Conservation (phyloP, 2,329 filamentous ascomycete genomes). For the Scolecobasidium constrictum region DNA sequence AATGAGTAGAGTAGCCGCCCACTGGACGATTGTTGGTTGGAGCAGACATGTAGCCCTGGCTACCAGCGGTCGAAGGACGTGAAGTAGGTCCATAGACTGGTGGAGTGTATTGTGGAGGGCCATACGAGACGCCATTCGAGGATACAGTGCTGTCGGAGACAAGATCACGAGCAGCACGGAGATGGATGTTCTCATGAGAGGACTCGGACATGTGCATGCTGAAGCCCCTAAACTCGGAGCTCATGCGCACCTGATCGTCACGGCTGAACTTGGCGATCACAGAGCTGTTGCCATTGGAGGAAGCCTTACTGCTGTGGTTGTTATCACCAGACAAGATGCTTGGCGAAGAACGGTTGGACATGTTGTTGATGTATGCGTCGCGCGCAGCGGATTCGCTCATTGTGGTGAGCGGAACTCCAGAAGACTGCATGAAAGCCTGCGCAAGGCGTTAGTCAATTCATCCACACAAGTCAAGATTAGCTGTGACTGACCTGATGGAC, state of each 20-base stretch:
- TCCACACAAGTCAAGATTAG: too few relatives aligned
- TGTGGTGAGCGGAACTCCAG: too few relatives aligned
- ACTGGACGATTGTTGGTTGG: too few relatives aligned
- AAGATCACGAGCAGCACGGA: neutral
- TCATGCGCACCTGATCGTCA: neutral
- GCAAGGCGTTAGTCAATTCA: too few relatives aligned
- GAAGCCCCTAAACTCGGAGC: neutral
- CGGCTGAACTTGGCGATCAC: neutral
- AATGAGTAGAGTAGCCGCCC: too few relatives aligned
- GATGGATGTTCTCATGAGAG: neutral
- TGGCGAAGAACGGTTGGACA: neutral
- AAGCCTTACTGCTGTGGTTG: neutral
- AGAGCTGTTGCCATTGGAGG: neutral
- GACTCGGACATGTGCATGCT: neutral
- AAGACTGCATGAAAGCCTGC: too few relatives aligned
- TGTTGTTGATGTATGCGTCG: too few relatives aligned
- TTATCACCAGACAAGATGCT: neutral
- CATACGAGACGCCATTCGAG: too few relatives aligned
- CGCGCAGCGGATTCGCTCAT: too few relatives aligned
- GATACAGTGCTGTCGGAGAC: neutral
- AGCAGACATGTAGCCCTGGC: neutral
- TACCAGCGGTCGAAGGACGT: neutral
- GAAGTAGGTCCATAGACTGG: too few relatives aligned
- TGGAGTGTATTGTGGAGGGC: too few relatives aligned
- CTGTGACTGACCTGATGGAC: too few relatives aligned